Evolutionary conservation across 768 basidiomycete genomes (phyloP), one percentile per base, ranked within the genome.

Genomic region (Russula lepida): DNA sequence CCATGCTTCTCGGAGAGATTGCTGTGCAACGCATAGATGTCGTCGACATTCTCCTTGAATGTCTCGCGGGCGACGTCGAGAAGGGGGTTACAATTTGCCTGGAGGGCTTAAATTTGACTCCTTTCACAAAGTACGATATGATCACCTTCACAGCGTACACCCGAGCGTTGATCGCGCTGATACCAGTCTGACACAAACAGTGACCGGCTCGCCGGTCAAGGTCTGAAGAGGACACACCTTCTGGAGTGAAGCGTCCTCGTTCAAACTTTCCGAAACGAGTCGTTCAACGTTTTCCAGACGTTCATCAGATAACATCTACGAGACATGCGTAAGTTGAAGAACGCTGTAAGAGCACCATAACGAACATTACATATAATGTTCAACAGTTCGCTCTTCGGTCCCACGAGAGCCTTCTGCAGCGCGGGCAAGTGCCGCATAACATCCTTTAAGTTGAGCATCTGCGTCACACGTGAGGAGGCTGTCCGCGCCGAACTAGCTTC

Each of bases 11-110:
- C 82, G 0, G 83, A 76, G 15, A 92, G 73, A 0, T 74, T 74
- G 17, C 76, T 75, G 61, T 82, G 82, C 37, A 93, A 75, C 56
- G 85, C 79, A 64, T 85, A 84, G 56, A 97, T 92, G 68, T 99
- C 95, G 17, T 84, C 81, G 47, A 95, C 80, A 66, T 95, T 95
- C 71, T 99, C 95, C 67, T 88, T 91, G 76, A 87, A 98, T 0
- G 95, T 95, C 71, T 92, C 92, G 3, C 97, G 82, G 2, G 95
- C 97, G 7, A 98, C 92, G 65, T 98, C 95, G 32, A 99, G 84
- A 11, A 95, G 77, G 30, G 83, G 83, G 66, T 92, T 90, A 68
- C 79, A 81, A 62, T 89, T 88, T 3, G 91, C 88, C 81, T 88
- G 49, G 7, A 53, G 47, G 39, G 41, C 30, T 11, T 57, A 30